Evolutionary conservation across 1,139 yeast genomes (phyloP).

Genomic region (Lodderomyces parapsilosis): DNA sequence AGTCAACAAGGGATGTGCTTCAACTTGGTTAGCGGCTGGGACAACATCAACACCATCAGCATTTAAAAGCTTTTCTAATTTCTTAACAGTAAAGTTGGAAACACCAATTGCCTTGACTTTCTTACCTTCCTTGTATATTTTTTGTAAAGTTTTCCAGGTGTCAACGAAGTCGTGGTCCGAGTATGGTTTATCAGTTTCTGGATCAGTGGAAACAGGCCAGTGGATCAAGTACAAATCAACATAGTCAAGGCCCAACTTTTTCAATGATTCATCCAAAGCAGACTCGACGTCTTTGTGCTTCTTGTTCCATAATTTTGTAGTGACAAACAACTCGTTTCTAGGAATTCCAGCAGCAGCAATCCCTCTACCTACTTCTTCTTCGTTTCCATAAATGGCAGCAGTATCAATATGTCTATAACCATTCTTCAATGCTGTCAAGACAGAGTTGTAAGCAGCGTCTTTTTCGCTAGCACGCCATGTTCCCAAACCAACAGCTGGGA

Average conservation of each 20-base stretch:
- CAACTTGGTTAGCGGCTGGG: slow-evolving; percentile 60
- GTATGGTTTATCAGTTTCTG: slow-evolving; percentile 23
- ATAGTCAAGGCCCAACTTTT: slow-evolving; percentile 71
- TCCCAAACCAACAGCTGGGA: slow-evolving; percentile 75
- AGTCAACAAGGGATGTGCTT: slow-evolving; percentile 59
- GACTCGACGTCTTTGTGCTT: slow-evolving; percentile 59
- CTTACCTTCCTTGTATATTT: slow-evolving; percentile 51
- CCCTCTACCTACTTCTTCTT: slow-evolving; percentile 59
- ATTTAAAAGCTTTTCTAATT: slow-evolving; percentile 44
- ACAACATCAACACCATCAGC: slow-evolving; percentile 41
- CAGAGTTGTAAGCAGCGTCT: slow-evolving; percentile 62
- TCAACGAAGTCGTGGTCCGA: slow-evolving; percentile 55
- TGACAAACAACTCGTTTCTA: slow-evolving; percentile 69
- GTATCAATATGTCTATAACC: slow-evolving; percentile 84
- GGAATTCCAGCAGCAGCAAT: slow-evolving; percentile 66
- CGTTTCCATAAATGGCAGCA: slow-evolving; percentile 46
- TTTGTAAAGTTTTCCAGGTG: slow-evolving; percentile 71
- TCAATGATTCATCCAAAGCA: slow-evolving; percentile 62
- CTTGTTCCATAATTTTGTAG: slow-evolving; percentile 78
- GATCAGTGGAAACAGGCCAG: slow-evolving; percentile 72
- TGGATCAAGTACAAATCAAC: slow-evolving; percentile 83
- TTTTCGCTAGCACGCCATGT: slow-evolving; percentile 70
- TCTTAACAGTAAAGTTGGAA: slow-evolving; percentile 51
- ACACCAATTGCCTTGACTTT: slow-evolving; percentile 63
- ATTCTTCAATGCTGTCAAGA: slow-evolving; percentile 57